Percentiles rank a stretch among this genome's conserved stretches.
Conservation (phyloP, 805 yeast genomes). For the Wickerhamiella slavikovae region DNA sequence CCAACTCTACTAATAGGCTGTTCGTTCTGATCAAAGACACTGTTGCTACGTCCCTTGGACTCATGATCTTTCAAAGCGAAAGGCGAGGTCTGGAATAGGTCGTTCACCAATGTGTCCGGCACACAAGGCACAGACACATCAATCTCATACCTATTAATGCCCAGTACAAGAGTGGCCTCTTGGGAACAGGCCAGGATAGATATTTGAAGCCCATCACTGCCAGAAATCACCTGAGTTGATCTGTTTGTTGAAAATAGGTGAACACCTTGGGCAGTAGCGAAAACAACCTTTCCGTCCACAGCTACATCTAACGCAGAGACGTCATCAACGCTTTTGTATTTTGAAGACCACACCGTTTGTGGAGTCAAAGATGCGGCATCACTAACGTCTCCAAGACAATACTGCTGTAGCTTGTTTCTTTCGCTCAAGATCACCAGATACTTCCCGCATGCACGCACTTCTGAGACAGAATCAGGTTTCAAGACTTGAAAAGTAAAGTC, state of each 20-base stretch:
- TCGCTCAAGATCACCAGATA: too few species aligned
- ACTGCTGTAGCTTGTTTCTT: background rate
- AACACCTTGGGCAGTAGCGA: too few species aligned
- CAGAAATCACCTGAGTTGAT: too few species aligned
- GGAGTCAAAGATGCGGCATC: background rate
- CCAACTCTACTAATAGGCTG: too few species aligned
- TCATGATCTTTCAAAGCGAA: too few species aligned
- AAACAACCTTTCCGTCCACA: conserved; percentile 8
- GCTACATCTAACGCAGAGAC: conserved; percentile 7
- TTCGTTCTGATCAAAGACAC: too few species aligned
- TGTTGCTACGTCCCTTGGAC: too few species aligned
- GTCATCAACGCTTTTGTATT: conserved; percentile 5
- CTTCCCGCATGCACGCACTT: too few species aligned
- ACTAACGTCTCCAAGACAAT: background rate
- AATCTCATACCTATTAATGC: conserved; percentile 3
- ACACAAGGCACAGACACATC: background rate
- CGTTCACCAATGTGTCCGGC: background rate
- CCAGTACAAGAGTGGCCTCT: conserved; percentile 5
- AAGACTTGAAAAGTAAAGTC: conserved; percentile 1
- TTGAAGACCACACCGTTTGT: conserved; percentile 6
- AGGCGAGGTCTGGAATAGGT: background rate
- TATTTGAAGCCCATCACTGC: too few species aligned
- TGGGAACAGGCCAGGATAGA: conserved; percentile 6
- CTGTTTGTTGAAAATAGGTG: too few species aligned
- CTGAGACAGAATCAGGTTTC: too few species aligned